Base-by-base conservation (phyloP, 2,329 filamentous ascomycete genomes). In the Fusarium denticulatum region DNA sequence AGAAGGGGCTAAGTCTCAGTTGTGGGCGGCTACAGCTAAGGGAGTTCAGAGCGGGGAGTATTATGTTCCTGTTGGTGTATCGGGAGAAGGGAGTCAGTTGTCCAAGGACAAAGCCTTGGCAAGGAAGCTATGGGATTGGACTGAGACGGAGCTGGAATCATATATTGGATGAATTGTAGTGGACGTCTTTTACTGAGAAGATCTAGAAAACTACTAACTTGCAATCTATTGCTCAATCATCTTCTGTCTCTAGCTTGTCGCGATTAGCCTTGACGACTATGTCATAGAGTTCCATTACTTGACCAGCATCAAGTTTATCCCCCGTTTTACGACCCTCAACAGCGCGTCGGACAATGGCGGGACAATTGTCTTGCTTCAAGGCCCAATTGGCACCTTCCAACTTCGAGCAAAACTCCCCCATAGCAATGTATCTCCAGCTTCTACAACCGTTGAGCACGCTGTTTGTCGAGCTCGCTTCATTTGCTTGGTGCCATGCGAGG, bases 381-480 rank as follows among this genome's bases (percentile, higher is more conserved):
- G 43, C 49, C 50, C 59, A 45, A 7, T 20, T 28, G 6, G 30
- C 45, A 0, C 61, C 61, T 0, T 60, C n/a, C 10, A 45, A 6
- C 24, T 60, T 45, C 0, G 56, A 43, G 10, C 37, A 34, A 7
- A 32, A 52, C 3, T n/a, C 55, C 2, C 30, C 26, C 11, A 24
- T 11, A 4, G 34, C 5, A 30, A 34, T 60, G 2, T 24, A 62
- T 7, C 22, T 13, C 59, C 49, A 62, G 14, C 32, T 57, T 26
- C 66, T 28, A 4, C 68, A 71, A 22, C 66, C 68, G 6, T 71
- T 71, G 3, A 71, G 60, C 7, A 62, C 45, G 7, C 68, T 59
- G 0, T 71, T 69, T 4, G 39, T 13, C 3, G 56, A 65, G 0
- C 2, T 40, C 1, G n/a, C 26, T 0, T 69, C 68, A 22, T 71